phyloP scores from a whole-genome alignment of 495 filamentous ascomycete species.

The Filosporella fistucella region DNA sequence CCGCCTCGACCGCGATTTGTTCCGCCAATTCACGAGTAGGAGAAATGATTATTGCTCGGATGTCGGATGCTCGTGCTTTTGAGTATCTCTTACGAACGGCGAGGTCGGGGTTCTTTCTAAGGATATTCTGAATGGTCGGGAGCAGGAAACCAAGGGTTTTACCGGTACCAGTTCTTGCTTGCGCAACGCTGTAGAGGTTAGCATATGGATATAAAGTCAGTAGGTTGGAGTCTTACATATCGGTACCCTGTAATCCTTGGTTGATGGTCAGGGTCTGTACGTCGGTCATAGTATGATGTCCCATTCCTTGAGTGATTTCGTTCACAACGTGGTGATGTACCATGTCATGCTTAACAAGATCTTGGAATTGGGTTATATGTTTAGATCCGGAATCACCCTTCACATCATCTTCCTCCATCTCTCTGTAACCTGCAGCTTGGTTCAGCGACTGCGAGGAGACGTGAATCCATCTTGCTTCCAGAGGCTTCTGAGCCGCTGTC shows the following conservation, averaged over 20 bases:
- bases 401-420: not conserved
- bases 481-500: not conserved
- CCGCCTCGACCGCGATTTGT: conserved; percentile 84
- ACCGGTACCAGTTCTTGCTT: conserved; percentile 84
- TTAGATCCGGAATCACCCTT: not conserved
- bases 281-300: conserved; percentile 80
- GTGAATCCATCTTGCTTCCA: conserved; percentile 27
- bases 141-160: conserved; percentile 84
- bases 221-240: conserved; percentile 61
- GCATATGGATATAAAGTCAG: conserved; percentile 5
- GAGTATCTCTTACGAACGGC: conserved; percentile 25
- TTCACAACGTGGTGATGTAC: conserved; percentile 61
- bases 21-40: conserved; percentile 93
- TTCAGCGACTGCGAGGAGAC: conserved; percentile 23
- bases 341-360: conserved; percentile 57
- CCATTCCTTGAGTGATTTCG: conserved; percentile 69
- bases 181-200: conserved; percentile 58
- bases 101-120: conserved; percentile 51
- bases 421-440: conserved; percentile 1
- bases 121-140: conserved; percentile 68
- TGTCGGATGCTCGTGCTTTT: conserved; percentile 52
- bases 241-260: conserved; percentile 67
- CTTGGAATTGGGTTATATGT: conserved; percentile 60
- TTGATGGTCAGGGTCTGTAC: conserved; percentile 85
- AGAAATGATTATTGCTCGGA: conserved; percentile 86